A percentile compares a stretch with the other conserved stretches of the same genome.
Evolutionary conservation across 1,284 basidiomycete species (phyloP).

Genomic region (Ceratobasidium sp.): DNA sequence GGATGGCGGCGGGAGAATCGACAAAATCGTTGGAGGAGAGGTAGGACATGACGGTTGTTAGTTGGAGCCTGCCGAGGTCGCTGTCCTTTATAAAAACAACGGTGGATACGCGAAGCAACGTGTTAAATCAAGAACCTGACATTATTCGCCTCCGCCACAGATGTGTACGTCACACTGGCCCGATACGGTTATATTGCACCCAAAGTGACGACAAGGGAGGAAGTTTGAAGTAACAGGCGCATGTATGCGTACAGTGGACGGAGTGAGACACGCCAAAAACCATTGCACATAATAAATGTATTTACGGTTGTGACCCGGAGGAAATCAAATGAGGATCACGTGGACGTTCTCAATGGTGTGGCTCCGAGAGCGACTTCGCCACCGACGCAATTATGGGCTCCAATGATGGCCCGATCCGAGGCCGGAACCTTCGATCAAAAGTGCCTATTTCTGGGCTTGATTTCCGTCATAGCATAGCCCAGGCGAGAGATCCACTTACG

Average conservation of each 20-base stretch:
- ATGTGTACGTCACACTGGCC: constrained; percentile 3
- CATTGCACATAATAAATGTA: no score
- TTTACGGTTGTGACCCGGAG: not conserved
- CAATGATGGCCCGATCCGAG: no score
- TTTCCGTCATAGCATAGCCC: no score
- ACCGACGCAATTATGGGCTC: no score
- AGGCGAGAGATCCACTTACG: no score
- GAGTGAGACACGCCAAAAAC: not conserved
- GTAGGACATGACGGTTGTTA: constrained; percentile 22
- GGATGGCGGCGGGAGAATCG: constrained; percentile 18
- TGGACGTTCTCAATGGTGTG: no score
- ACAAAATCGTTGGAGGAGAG: constrained; percentile 20
- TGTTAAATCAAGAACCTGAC: not conserved
- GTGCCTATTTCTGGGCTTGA: no score
- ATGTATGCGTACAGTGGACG: not conserved
- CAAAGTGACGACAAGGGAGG: not conserved
- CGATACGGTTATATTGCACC: constrained; percentile 2
- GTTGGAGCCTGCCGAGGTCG: not conserved
- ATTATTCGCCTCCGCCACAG: constrained; percentile 21
- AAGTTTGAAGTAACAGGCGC: not conserved
- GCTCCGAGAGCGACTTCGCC: not conserved
- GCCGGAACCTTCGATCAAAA: no score
- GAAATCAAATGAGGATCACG: not conserved
- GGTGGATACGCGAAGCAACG: not conserved
- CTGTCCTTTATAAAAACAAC: not conserved